These are phyloP conservation scores for Floccularia luteovirens DNA, from an alignment of 768 basidiomycete genomes.

Conservation along the genomic window DNA sequence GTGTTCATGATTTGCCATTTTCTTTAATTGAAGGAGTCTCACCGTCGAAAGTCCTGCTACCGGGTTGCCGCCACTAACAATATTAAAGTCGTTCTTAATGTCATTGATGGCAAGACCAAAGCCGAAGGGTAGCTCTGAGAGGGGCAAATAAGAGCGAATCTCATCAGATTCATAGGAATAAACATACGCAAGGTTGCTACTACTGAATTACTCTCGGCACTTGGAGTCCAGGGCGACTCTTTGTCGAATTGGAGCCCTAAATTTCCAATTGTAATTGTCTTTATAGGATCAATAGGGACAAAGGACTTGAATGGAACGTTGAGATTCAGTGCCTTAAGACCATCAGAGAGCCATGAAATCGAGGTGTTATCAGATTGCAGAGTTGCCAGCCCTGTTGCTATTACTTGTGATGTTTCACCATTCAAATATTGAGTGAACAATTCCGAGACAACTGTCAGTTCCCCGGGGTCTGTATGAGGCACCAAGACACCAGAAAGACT, in stretches of 20 bases:
- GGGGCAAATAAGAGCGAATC: not conserved
- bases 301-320: slow-evolving; percentile 52
- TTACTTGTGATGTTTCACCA: slow-evolving; percentile 45
- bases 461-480: slow-evolving; percentile 36
- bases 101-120: slow-evolving; percentile 50
- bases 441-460: slow-evolving; percentile 44
- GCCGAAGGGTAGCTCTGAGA: slow-evolving; percentile 61
- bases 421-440: slow-evolving; percentile 73
- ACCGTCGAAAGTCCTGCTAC: slow-evolving; percentile 60
- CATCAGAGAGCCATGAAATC: slow-evolving; percentile 63
- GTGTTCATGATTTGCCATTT: not conserved
- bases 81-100: slow-evolving; percentile 60
- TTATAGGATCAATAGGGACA: slow-evolving; percentile 53
- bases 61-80: slow-evolving; percentile 40
- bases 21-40: slow-evolving; percentile 2
- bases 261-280: slow-evolving; percentile 53
- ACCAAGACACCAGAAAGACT: slow-evolving; percentile 50
- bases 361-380: slow-evolving; percentile 44
- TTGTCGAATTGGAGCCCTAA: slow-evolving; percentile 50
- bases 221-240: slow-evolving; percentile 48
- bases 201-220: slow-evolving; percentile 49
- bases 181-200: slow-evolving; percentile 48
- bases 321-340: slow-evolving; percentile 48
- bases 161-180: too few species aligned
- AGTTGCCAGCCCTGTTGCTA: slow-evolving; percentile 54